Evolutionary conservation across 2,329 filamentous ascomycete species (phyloP).

Genomic region (Fusarium albosuccineum): DNA sequence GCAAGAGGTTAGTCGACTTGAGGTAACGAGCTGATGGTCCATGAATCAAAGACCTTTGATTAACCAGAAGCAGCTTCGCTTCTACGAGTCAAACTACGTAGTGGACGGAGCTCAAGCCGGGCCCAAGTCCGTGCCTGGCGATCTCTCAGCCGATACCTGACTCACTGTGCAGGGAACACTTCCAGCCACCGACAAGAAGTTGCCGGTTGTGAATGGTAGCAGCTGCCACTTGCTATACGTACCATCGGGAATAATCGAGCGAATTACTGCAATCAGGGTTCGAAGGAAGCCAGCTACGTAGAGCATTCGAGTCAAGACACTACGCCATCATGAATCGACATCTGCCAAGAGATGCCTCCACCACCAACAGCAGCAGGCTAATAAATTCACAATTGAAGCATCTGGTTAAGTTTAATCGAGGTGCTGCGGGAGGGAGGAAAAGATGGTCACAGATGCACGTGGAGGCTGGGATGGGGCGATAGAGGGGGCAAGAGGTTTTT

Average conservation of each 20-base stretch:
- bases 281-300: not conserved
- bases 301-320: constrained; percentile 18
- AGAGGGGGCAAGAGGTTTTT: constrained; percentile 4
- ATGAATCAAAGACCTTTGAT: not conserved
- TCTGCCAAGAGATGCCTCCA: constrained; percentile 7
- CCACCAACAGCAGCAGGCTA: constrained; percentile 18
- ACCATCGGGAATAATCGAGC: not conserved
- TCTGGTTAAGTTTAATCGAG: too few species aligned
- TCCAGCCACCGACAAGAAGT: constrained; percentile 18
- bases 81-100: constrained; percentile 12
- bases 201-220: not conserved
- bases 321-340: constrained; percentile 3
- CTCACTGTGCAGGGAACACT: constrained; percentile 28
- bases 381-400: constrained; percentile 5
- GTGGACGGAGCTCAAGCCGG: constrained; percentile 26
- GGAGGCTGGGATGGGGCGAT: constrained; percentile 41
- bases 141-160: constrained; percentile 42
- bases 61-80: constrained; percentile 38
- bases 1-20: too few species aligned
- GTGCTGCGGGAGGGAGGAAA: constrained; percentile 1
- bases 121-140: constrained; percentile 44
- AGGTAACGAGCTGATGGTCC: not conserved
- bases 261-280: constrained; percentile 1
- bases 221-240: too few species aligned
- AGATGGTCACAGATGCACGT: constrained; percentile 25